A percentile compares a stretch with the other conserved stretches of the same genome.
Evolutionary conservation across 371 early-diverging fungal species (phyloP).

Genomic region (Saksenaea oblongispora): DNA sequence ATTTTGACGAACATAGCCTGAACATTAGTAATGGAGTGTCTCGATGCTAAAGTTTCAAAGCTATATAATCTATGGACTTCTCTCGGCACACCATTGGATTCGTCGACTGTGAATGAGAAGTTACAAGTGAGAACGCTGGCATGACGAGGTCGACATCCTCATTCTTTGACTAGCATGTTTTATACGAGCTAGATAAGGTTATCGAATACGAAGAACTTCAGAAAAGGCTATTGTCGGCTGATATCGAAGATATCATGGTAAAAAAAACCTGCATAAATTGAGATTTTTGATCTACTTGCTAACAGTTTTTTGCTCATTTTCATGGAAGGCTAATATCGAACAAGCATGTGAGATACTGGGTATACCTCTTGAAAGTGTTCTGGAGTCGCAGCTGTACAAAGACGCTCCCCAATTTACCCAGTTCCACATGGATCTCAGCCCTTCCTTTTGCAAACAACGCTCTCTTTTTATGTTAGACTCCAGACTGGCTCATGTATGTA

Average conservation of each 20-base stretch:
- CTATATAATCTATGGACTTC: slow-evolving; percentile 8
- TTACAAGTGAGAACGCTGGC: slow-evolving; percentile 5
- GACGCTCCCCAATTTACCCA: background rate
- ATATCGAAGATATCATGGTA: slow-evolving; percentile 30
- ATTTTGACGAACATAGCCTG: background rate
- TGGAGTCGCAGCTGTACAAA: slow-evolving; percentile 13
- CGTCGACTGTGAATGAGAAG: slow-evolving; percentile 6
- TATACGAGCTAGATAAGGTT: slow-evolving; percentile 23
- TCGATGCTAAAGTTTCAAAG: slow-evolving; percentile 4
- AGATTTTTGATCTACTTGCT: background rate
- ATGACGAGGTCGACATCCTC: background rate
- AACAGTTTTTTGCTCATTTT: background rate
- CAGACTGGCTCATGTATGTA: slow-evolving; percentile 24
- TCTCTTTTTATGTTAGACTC: slow-evolving; percentile 20
- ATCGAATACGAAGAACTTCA: slow-evolving; percentile 19
- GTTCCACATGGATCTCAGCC: slow-evolving; percentile 2
- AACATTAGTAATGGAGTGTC: slow-evolving; percentile 6
- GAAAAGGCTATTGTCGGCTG: slow-evolving; percentile 15
- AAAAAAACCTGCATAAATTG: background rate
- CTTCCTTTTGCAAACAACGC: slow-evolving; percentile 16
- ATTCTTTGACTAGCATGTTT: slow-evolving; percentile 16
- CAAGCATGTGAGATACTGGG: slow-evolving; percentile 18
- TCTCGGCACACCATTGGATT: slow-evolving; percentile 7
- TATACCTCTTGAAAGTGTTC: slow-evolving; percentile 15
- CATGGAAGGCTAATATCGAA: slow-evolving; percentile 24